Percentiles rank a stretch among this genome's conserved stretches.
Conservation (phyloP, 805 yeast genomes). For the Komagataella ulmi region DNA sequence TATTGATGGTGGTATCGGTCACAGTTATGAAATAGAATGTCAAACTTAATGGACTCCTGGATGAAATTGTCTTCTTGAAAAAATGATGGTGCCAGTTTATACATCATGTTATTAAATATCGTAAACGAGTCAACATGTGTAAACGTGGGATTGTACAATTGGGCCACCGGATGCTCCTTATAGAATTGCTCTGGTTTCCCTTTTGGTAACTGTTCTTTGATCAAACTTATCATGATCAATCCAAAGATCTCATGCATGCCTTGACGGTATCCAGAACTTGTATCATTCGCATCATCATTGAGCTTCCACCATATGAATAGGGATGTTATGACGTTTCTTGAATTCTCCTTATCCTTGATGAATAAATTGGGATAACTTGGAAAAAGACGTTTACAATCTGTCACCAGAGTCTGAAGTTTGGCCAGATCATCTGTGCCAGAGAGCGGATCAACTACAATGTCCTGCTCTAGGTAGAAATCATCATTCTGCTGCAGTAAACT, state of each 20-base stretch:
- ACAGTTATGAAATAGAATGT: conserved; percentile 31
- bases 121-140: conserved; percentile 28
- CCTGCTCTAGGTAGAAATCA: conserved; percentile 10
- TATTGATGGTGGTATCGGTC: conserved; percentile 36
- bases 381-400: conserved; percentile 39
- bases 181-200: conserved; percentile 4
- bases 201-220: conserved; percentile 18
- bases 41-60: conserved; percentile 33
- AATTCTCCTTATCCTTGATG: conserved; percentile 13
- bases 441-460: conserved; percentile 10
- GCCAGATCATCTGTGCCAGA: conserved; percentile 20
- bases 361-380: conserved; percentile 24
- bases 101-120: conserved; percentile 25
- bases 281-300: conserved; percentile 17
- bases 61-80: conserved; percentile 26
- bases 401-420: conserved; percentile 26
- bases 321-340: conserved; percentile 22
- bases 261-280: conserved; percentile 25
- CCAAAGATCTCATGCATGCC: conserved; percentile 45
- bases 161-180: conserved; percentile 9
- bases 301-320: conserved; percentile 37
- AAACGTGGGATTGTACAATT: conserved; percentile 21
- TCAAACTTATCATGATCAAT: conserved; percentile 26
- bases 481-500: conserved; percentile 13
- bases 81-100: conserved; percentile 21